Percentiles rank a stretch among this genome's conserved stretches.
Evolutionary conservation across 2,329 filamentous ascomycete genomes (phyloP).

Genomic region (Beauveria scarabaeidicola): DNA sequence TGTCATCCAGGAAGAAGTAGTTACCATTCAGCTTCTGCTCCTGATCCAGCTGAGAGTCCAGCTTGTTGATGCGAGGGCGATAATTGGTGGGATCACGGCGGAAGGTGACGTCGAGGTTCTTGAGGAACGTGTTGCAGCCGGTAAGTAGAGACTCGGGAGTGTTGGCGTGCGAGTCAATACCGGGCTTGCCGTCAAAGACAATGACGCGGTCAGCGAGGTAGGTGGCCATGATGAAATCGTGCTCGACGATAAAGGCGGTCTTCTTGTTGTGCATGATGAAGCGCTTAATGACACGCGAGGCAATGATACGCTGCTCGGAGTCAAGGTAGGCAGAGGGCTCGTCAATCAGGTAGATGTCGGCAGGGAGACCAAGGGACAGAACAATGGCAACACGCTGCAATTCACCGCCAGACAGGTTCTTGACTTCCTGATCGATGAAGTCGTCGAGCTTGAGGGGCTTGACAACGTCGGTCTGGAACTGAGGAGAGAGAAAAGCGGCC

Average conservation of each 20-base stretch:
- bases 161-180: constrained; percentile 80
- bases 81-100: constrained; percentile 93
- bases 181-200: constrained; percentile 92
- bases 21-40: constrained; percentile 93
- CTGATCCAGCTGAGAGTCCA: constrained; percentile 89
- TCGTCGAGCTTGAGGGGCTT: constrained; percentile 99
- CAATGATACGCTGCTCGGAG: constrained; percentile 97
- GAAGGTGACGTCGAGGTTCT: constrained; percentile 97
- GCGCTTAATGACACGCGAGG: constrained; percentile 94
- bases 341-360: constrained; percentile 97
- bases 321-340: constrained; percentile 97
- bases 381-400: constrained; percentile 98
- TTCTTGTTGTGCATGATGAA: constrained; percentile 99
- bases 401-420: constrained; percentile 98
- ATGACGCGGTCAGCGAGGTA: constrained; percentile 86
- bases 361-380: constrained; percentile 86
- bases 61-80: constrained; percentile 97
- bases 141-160: constrained; percentile 84
- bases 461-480: constrained; percentile 99
- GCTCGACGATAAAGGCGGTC: constrained; percentile 97
- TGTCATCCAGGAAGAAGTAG: constrained; percentile 96
- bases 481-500: constrained; percentile 87
- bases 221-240: constrained; percentile 97
- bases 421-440: constrained; percentile 99
- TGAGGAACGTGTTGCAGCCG: constrained; percentile 92